phyloP scores from a whole-genome alignment of 78 protist genomes.

The slime mould (Dictyostelium discoideum) region DNA sequence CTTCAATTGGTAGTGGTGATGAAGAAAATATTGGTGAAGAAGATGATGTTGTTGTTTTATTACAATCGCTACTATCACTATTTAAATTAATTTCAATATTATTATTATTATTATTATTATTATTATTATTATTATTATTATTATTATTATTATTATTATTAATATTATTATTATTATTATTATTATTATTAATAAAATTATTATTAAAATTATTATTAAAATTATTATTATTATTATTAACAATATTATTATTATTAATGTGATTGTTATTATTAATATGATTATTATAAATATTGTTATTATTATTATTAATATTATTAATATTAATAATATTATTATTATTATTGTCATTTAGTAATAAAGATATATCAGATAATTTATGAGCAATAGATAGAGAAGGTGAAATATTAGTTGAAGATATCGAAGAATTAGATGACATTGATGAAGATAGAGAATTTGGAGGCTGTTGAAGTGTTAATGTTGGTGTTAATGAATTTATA shows the following conservation, averaged over 20 bases:
- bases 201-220: neutral
- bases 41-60: neutral
- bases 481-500: neutral
- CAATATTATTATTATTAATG: neutral
- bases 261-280: neutral
- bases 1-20: neutral
- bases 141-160: neutral
- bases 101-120: neutral
- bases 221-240: neutral
- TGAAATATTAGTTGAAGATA: neutral
- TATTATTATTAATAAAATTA: neutral
- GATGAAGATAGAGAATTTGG: neutral
- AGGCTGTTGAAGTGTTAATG: neutral
- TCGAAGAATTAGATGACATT: neutral
- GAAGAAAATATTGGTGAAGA: neutral
- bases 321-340: neutral
- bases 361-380: neutral
- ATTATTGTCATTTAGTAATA: neutral
- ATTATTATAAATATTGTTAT: neutral
- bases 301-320: neutral
- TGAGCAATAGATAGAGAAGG: neutral
- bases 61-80: neutral
- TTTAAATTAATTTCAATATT: neutral
- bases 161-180: neutral
- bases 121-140: neutral